These are phyloP conservation scores for Pisolithus microcarpus DNA, from an alignment of 768 basidiomycete genomes.

Conservation along the genomic window DNA sequence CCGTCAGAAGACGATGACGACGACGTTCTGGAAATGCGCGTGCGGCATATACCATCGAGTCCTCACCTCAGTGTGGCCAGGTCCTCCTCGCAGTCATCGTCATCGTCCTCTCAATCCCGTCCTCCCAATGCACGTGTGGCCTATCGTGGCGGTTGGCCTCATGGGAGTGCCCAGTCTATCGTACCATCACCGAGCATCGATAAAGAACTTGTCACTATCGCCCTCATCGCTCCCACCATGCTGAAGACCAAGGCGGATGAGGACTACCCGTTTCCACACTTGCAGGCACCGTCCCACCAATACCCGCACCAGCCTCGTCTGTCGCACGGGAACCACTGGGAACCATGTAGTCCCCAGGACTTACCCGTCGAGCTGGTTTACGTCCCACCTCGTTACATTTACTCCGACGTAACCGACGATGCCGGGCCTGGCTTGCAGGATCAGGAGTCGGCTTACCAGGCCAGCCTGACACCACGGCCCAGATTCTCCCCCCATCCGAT, in stretches of 20 bases:
- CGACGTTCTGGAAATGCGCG: constrained; percentile 62
- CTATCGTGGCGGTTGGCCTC: constrained; percentile 16
- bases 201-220: constrained; percentile 59
- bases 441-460: constrained; percentile 14
- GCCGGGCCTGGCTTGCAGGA: constrained; percentile 18
- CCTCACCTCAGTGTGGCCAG: constrained; percentile 22
- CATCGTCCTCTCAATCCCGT: constrained; percentile 19
- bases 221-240: constrained; percentile 71
- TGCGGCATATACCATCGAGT: constrained; percentile 20
- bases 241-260: constrained; percentile 71
- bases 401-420: constrained; percentile 9
- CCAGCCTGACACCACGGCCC: constrained; percentile 4
- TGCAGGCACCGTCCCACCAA: constrained; percentile 9
- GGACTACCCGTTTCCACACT: constrained; percentile 6
- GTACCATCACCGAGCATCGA: constrained; percentile 27
- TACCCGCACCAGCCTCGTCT: constrained; percentile 4
- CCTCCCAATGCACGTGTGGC: constrained; percentile 26
- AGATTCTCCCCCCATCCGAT: constrained; percentile 12
- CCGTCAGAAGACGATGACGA: constrained; percentile 42
- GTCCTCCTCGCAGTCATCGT: constrained; percentile 35
- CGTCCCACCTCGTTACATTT: constrained; percentile 43
- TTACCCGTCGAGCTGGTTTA: constrained; percentile 67
- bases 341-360: constrained; percentile 28
- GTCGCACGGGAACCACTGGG: constrained; percentile 4
- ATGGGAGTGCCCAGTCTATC: constrained; percentile 41